Evolutionary conservation across 805 yeast species (phyloP).

Genomic region (Kuraishia capsulata): DNA sequence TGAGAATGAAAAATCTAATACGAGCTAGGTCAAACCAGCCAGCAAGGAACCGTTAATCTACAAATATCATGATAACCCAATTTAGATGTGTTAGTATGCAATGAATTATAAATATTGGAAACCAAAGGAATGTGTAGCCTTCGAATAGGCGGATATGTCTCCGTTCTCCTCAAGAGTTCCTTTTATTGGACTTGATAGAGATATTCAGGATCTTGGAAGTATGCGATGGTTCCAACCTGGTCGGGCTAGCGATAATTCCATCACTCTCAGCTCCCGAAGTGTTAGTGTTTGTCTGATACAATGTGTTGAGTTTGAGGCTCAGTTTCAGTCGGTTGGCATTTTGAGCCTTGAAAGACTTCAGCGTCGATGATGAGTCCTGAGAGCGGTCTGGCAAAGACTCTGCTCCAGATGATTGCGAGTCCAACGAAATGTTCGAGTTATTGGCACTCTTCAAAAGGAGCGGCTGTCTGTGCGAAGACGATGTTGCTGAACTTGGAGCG

Average conservation of each 20-base stretch:
- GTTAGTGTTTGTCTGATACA: neutral
- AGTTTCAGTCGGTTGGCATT: constrained; percentile 17
- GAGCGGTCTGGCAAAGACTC: neutral
- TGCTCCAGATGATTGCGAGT: neutral
- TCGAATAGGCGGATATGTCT: no score
- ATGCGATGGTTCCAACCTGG: neutral
- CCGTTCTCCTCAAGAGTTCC: neutral
- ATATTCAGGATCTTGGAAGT: constrained; percentile 19
- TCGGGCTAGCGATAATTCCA: neutral
- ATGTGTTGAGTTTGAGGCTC: constrained; percentile 16
- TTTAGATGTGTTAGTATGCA: no score
- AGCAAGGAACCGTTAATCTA: neutral
- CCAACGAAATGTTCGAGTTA: neutral
- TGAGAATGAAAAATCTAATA: no score
- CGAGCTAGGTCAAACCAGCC: no score
- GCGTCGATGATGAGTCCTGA: constrained; percentile 17
- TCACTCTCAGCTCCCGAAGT: neutral
- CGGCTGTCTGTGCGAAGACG: neutral
- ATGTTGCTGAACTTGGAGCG: neutral
- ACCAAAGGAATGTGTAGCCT: no score
- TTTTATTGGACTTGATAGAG: constrained; percentile 17
- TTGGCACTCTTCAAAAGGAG: neutral
- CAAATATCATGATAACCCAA: neutral
- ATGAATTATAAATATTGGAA: no score
- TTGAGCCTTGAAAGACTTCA: constrained; percentile 17